Evolutionary conservation across 75 land plant species (phyloP), one percentile per base, ranked within the genome.

Genomic region (Larix kaempferi): DNA sequence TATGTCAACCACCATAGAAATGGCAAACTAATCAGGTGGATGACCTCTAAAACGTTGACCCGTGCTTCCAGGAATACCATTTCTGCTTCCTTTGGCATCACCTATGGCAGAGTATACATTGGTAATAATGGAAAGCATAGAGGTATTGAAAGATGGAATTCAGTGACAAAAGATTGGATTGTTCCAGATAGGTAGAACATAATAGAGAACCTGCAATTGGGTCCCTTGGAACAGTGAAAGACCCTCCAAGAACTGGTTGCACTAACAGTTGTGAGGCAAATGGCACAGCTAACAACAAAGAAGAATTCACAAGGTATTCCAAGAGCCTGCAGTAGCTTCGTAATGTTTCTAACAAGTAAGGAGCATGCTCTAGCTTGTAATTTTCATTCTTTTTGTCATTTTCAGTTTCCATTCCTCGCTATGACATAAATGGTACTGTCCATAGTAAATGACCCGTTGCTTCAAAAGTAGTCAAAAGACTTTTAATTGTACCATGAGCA

Each of bases 391-490:
- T 23, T 37, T 78, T 91, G 35, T 83, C 88, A 39, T 65, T 74
- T 75, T 93, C 95, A 66, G 77, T 69, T 60, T 81, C 84, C 56
- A 83, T 76, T 64, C 80, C 59, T 13, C 89, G 84, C n/a, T 86
- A 44, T 58, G 91, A 83, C 87, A 87, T 87, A 56, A 73, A 84
- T 57, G 90, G 88, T 52, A 89, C 56, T 1, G 90, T 86, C 98
- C 98, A 94, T 6, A 97, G 80, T 73, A 98, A 82, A 82, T 95
- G 93, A 80, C 99, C 95, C 17, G 98, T 95, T 55, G 93, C 98
- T 74, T 88, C 94, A 84, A 93, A 98, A 22, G 99, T 98, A 14
- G 89, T 88, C 54, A 98, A 59, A 5, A 98, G 85, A 71, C 89
- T 85, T 81, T 92, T 86, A 35, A 98, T 83, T 16, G 91, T 87